These are phyloP conservation scores for Paramyrothecium roridum DNA, from an alignment of 2,329 filamentous ascomycete species.

Conservation along the genomic window DNA sequence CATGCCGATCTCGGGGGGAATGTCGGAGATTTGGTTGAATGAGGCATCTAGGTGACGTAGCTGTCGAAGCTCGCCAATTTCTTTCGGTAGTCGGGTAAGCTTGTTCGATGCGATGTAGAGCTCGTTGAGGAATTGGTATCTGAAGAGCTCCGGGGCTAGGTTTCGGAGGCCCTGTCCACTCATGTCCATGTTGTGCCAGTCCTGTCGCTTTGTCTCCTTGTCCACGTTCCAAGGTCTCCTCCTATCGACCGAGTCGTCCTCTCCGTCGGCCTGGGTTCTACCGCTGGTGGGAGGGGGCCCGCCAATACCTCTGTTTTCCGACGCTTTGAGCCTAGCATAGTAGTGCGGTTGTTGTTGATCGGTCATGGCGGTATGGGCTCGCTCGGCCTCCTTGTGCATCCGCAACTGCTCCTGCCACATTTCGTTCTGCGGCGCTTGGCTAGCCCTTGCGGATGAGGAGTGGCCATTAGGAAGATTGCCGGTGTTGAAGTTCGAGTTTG, in stretches of 20 bases:
- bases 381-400: slow-evolving; percentile 73
- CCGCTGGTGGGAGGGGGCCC: slow-evolving; percentile 49
- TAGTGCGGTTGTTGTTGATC: slow-evolving; percentile 64
- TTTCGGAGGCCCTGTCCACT: slow-evolving; percentile 92
- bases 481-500: slow-evolving; percentile 59
- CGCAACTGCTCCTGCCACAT: slow-evolving; percentile 90
- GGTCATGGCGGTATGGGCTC: slow-evolving; percentile 67
- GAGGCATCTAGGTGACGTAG: slow-evolving; percentile 84
- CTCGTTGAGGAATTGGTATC: slow-evolving; percentile 85
- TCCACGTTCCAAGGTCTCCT: slow-evolving; percentile 64
- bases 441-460: slow-evolving; percentile 40
- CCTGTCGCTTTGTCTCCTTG: slow-evolving; percentile 66
- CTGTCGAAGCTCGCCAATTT: slow-evolving; percentile 78
- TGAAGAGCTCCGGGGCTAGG: slow-evolving; percentile 75
- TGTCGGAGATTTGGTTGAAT: slow-evolving; percentile 75
- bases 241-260: slow-evolving; percentile 54
- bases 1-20: slow-evolving; percentile 94
- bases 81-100: slow-evolving; percentile 72
- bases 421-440: slow-evolving; percentile 54
- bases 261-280: slow-evolving; percentile 43
- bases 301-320: slow-evolving; percentile 66
- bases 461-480: slow-evolving; percentile 57
- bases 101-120: slow-evolving; percentile 94
- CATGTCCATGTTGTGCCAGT: slow-evolving; percentile 92
- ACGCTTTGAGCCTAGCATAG: slow-evolving; percentile 70